A percentile compares a stretch with the other conserved stretches of the same genome.
Conservation (phyloP, 2,329 filamentous ascomycete genomes). For the Paraphaeosphaeria sporulosa region DNA sequence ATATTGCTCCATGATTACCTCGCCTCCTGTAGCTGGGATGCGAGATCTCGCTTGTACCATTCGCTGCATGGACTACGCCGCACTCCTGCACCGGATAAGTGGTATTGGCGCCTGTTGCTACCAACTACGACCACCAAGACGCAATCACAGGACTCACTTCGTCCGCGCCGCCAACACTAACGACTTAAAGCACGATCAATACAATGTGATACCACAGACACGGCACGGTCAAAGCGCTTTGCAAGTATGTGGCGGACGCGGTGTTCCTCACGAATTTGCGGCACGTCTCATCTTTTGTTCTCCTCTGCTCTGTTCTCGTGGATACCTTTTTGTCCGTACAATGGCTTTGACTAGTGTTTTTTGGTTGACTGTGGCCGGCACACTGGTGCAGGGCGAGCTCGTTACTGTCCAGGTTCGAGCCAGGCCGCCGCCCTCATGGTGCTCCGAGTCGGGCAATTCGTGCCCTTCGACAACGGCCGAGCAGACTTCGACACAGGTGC, state of each 20-base stretch:
- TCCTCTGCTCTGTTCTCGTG: neutral
- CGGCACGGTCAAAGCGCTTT: neutral
- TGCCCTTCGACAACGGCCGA: neutral
- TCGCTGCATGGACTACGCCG: slow-evolving; percentile 2
- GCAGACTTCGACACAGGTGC: neutral
- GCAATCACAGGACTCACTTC: neutral
- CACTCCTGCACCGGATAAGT: neutral
- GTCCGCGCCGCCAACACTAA: neutral
- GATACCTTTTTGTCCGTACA: neutral
- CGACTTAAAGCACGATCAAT: neutral
- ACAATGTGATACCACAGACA: neutral
- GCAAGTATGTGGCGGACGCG: neutral
- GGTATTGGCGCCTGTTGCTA: neutral
- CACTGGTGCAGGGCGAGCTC: neutral
- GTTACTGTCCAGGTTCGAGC: neutral
- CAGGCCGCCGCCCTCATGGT: neutral
- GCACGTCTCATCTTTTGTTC: neutral
- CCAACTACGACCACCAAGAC: neutral
- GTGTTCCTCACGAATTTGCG: neutral
- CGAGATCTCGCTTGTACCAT: neutral
- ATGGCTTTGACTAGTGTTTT: neutral
- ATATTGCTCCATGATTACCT: neutral
- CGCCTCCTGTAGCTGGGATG: neutral
- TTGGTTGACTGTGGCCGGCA: neutral
- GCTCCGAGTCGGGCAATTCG: neutral